phyloP scores from a whole-genome alignment of 2,329 filamentous ascomycete species.

The Colletotrichum nymphaeae region DNA sequence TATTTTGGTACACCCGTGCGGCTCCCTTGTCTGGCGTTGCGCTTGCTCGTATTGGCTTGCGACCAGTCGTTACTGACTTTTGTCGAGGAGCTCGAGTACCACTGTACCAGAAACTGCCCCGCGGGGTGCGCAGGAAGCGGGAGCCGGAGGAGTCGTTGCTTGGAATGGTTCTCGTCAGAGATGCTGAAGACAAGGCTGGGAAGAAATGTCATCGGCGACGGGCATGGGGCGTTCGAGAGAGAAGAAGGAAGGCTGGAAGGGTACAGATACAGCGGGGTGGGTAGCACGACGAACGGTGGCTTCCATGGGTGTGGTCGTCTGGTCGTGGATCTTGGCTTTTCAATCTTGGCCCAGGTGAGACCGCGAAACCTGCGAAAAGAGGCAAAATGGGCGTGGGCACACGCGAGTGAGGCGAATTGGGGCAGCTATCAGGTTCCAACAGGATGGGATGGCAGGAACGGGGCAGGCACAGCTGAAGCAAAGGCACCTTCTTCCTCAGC shows the following conservation, averaged over 20 bases:
- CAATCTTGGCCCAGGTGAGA: too few species aligned
- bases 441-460: background rate
- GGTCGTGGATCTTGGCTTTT: background rate
- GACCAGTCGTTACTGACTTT: background rate
- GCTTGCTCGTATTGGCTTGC: constrained; percentile 22
- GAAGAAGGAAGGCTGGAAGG: background rate
- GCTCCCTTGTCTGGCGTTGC: constrained; percentile 11
- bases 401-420: constrained; percentile 18
- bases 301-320: constrained; percentile 35
- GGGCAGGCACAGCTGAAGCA: background rate
- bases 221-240: background rate
- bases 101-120: background rate
- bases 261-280: background rate
- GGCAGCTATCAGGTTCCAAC: background rate
- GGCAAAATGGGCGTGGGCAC: background rate
- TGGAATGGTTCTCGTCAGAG: background rate
- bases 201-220: background rate
- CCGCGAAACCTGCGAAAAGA: background rate
- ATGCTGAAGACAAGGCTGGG: background rate
- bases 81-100: background rate
- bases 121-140: background rate
- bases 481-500: background rate
- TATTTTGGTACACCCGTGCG: constrained; percentile 21
- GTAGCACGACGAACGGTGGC: constrained; percentile 18
- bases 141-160: background rate